Base-by-base conservation (phyloP, 2,329 filamentous ascomycete genomes). In the Chrysosphaeria jannelii region DNA sequence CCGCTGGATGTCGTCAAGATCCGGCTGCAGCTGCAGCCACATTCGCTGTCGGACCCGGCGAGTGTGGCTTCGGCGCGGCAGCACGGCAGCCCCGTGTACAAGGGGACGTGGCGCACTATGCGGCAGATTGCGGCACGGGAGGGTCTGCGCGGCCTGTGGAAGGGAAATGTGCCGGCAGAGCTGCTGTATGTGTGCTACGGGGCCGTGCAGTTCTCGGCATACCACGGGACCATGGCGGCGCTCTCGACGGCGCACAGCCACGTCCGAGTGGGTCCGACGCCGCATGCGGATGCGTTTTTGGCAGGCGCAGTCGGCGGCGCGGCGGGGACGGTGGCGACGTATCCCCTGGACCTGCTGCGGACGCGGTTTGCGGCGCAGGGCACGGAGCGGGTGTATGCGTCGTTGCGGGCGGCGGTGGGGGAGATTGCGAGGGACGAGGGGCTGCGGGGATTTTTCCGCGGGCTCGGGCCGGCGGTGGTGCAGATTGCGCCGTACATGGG, bases 1-100 rank as follows among this genome's bases (percentile, higher is more conserved):
- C 85, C 85, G 25, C 70, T 97, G 33, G 85, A 97, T 44, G 85
- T 97, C 31, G 65, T 93, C 47, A 93, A 97, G 52, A 97, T 97
- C 46, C 74, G 85, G 22, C 66, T 93, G 21, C 85, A 97, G 43
- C 64, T 97, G 10, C 85, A 93, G 44, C 62, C 72, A 21, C 71
- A 88, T 47, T 78, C 75, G 23, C 59, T 74, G 29, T 69, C 68
- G 35, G 69, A 81, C 37, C 70, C 75, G 3, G n/a, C n/a, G n/a
- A n/a, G n/a, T n/a, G 44, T 64, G 7, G 56, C 74, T 2, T 45
- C 64, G 6, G 56, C 62, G 21, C 51, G 60, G 31, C 47, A 47
- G 31, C 31, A 47, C 25, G 50, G 48, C 33, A 46, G 50, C 9
- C 47, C 50, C 21, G 38, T 54, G 29, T 74, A 81, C 47, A 75